A percentile compares a stretch with the other conserved stretches of the same genome.
Conservation (phyloP, 352 stramenopile species). For the Pythium apleroticum region DNA sequence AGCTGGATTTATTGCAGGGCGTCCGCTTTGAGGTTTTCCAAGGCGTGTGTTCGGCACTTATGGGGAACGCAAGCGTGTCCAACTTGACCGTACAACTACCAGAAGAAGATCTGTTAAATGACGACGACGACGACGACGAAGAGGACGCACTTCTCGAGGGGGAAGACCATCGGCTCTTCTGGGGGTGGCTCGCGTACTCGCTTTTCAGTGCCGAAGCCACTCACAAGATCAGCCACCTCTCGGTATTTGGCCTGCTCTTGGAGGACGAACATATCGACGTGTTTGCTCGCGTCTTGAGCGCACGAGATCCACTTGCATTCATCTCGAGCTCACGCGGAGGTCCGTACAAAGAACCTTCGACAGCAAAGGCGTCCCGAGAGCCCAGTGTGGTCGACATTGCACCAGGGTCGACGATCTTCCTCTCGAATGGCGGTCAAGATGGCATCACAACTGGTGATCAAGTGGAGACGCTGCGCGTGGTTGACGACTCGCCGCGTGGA, state of each 20-base stretch:
- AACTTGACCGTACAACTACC: neutral
- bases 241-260: neutral
- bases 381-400: neutral
- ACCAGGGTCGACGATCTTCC: neutral
- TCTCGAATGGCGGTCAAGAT: neutral
- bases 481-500: neutral
- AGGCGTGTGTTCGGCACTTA: neutral
- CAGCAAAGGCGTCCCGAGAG: neutral
- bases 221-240: neutral
- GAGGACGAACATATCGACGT: neutral
- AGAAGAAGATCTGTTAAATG: neutral
- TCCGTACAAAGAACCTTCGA: neutral
- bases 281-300: neutral
- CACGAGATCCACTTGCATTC: neutral
- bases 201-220: neutral
- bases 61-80: neutral
- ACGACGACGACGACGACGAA: neutral
- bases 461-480: neutral
- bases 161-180: neutral
- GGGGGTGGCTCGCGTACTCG: neutral
- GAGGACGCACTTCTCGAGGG: neutral
- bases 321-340: neutral
- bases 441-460: neutral
- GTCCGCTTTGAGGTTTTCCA: neutral
- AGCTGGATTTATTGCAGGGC: neutral